Conservation (phyloP, 768 basidiomycete species). For the Auricularia sp. region DNA sequence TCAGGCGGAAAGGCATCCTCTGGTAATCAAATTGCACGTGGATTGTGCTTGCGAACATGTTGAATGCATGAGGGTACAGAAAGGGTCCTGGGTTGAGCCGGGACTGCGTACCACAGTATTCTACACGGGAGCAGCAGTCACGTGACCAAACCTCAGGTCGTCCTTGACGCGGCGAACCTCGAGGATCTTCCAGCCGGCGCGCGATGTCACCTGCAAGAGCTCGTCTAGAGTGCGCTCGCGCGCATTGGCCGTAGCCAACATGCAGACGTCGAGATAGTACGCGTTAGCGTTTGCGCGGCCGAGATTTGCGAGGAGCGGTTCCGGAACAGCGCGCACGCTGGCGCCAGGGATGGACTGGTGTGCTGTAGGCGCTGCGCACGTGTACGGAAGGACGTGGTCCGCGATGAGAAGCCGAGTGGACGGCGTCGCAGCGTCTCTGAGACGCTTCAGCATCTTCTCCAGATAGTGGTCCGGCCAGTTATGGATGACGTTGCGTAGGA, state of each 20-base stretch:
- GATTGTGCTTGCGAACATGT: too few relatives aligned
- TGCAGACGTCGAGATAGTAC: constrained; percentile 11
- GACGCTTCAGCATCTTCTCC: constrained; percentile 33
- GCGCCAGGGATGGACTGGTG: constrained; percentile 40
- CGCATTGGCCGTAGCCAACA: background rate
- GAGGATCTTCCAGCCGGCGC: background rate
- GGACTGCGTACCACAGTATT: too few relatives aligned
- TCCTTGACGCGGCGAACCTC: background rate
- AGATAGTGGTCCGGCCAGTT: constrained; percentile 41
- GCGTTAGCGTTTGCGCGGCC: constrained; percentile 23
- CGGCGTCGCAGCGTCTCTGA: constrained; percentile 29
- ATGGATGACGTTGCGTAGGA: constrained; percentile 8
- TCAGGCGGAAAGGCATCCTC: too few relatives aligned
- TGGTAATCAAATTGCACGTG: too few relatives aligned
- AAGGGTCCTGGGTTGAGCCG: too few relatives aligned
- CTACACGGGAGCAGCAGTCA: background rate
- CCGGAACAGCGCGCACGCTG: constrained; percentile 30
- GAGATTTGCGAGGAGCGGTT: constrained; percentile 60
- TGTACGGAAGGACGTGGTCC: constrained; percentile 60
- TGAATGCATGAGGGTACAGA: too few relatives aligned
- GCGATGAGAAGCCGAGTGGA: constrained; percentile 56
- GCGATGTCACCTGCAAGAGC: background rate
- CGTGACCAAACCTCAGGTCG: background rate
- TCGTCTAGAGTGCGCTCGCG: background rate
- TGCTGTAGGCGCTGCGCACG: constrained; percentile 33